Percentiles rank a stretch among this genome's conserved stretches.
These are phyloP conservation scores for Maudiozyma barnettii DNA, from an alignment of 805 yeast species.

Conservation along the genomic window DNA sequence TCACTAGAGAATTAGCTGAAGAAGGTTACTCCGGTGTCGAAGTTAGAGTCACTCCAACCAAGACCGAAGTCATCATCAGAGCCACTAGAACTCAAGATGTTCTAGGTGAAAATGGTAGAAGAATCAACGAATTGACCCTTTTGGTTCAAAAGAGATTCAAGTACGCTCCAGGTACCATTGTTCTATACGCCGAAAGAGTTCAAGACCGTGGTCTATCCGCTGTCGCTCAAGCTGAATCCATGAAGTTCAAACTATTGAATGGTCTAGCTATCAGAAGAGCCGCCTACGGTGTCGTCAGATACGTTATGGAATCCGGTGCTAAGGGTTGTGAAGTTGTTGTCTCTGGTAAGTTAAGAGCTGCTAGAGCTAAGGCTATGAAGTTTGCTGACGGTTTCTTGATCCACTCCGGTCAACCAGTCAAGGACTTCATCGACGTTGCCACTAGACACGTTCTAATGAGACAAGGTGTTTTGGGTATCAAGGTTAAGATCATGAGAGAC, in stretches of 20 bases:
- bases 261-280: constrained; percentile 99
- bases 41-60: constrained; percentile 96
- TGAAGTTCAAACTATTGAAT: constrained; percentile 93
- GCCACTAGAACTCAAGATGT: constrained; percentile 98
- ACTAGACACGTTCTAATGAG: constrained; percentile 99
- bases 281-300: constrained; percentile 99
- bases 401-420: constrained; percentile 99
- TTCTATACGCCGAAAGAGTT: constrained; percentile 96
- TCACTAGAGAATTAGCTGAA: constrained; percentile 99
- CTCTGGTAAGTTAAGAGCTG: constrained; percentile 99
- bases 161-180: constrained; percentile 86
- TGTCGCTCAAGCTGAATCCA: constrained; percentile 98
- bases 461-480: constrained; percentile 99
- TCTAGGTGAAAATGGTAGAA: constrained; percentile 99
- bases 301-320: constrained; percentile 99
- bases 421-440: constrained; percentile 96
- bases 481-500: constrained; percentile 99
- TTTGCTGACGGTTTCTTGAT: constrained; percentile 99
- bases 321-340: constrained; percentile 99
- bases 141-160: constrained; percentile 98
- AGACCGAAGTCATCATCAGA: constrained; percentile 96
- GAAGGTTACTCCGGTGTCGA: constrained; percentile 99
- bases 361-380: constrained; percentile 99
- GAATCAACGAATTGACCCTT: constrained; percentile 97
- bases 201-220: constrained; percentile 99